Percentiles rank a stretch among this genome's conserved stretches.
Evolutionary conservation across 2,329 filamentous ascomycete species (phyloP).

Genomic region (Neobulgaria alba): DNA sequence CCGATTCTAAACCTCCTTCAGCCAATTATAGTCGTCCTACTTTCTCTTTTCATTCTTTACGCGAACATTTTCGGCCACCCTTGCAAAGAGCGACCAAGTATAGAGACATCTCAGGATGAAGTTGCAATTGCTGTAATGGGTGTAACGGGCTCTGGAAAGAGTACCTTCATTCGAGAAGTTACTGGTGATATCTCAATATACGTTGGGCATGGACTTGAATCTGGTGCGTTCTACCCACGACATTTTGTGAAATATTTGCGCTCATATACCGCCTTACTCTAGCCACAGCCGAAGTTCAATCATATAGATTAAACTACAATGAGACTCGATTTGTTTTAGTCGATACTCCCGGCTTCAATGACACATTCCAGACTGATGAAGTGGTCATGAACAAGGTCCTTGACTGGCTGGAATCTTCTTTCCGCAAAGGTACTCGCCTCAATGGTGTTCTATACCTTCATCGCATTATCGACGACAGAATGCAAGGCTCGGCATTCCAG

Average conservation of each 20-base stretch:
- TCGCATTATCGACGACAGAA: background rate
- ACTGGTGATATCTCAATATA: background rate
- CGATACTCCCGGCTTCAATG: constrained; percentile 1
- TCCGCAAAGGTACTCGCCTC: background rate
- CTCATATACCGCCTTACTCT: background rate
- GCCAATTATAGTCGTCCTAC: too few species aligned
- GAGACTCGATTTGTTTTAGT: background rate
- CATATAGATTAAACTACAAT: background rate
- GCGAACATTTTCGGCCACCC: too few species aligned
- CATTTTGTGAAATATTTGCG: background rate
- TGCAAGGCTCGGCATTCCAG: background rate
- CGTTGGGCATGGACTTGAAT: background rate
- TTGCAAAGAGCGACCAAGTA: too few species aligned
- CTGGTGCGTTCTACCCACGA: background rate
- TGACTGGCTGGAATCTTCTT: background rate
- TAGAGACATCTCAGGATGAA: too few species aligned
- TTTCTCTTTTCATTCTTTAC: too few species aligned
- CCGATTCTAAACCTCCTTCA: too few species aligned
- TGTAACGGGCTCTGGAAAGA: background rate
- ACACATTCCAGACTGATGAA: background rate
- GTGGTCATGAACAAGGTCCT: background rate
- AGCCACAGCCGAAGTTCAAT: background rate
- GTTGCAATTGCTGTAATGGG: background rate
- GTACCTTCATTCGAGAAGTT: background rate
- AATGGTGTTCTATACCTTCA: background rate